Evolutionary conservation across 2,329 filamentous ascomycete species (phyloP).

Genomic region (Amylocarpus encephaloides): DNA sequence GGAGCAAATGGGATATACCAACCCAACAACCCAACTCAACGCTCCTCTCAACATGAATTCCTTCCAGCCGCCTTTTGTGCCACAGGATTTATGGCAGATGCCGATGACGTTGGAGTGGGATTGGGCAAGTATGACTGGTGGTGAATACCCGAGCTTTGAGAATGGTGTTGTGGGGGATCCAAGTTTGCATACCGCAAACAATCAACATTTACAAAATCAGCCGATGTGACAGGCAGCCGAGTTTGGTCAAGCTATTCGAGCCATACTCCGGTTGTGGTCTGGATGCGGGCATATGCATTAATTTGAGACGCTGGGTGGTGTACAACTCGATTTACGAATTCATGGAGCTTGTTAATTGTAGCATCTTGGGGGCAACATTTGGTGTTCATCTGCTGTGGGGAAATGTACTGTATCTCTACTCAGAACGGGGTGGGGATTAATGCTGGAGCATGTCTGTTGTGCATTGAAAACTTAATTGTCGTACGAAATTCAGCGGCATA

Average conservation of each 20-base stretch:
- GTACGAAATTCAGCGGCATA: too few relatives aligned
- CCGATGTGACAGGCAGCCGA: conserved; percentile 7
- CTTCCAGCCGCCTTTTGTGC: conserved; percentile 82
- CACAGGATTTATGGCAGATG: conserved; percentile 91
- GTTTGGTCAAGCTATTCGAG: too few relatives aligned
- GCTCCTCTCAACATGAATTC: conserved; percentile 32
- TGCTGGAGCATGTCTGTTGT: background rate
- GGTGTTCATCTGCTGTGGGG: too few relatives aligned
- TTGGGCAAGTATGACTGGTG: conserved; percentile 63
- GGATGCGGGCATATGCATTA: background rate
- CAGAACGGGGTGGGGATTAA: background rate
- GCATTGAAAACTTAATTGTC: too few relatives aligned
- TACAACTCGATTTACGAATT: background rate
- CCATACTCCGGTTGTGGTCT: too few relatives aligned
- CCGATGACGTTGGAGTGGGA: conserved; percentile 87
- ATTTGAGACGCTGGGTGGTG: background rate
- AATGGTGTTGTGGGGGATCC: conserved; percentile 41
- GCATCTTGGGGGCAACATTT: too few relatives aligned
- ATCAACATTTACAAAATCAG: conserved; percentile 24
- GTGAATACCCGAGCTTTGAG: conserved; percentile 56
- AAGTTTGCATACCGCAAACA: conserved; percentile 19
- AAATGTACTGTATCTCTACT: conserved; percentile 5
- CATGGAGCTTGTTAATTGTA: background rate
- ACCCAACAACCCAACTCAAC: conserved; percentile 27
- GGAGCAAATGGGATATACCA: conserved; percentile 20